phyloP scores from a whole-genome alignment of 305 asterid species.

The Andrographis paniculata region DNA sequence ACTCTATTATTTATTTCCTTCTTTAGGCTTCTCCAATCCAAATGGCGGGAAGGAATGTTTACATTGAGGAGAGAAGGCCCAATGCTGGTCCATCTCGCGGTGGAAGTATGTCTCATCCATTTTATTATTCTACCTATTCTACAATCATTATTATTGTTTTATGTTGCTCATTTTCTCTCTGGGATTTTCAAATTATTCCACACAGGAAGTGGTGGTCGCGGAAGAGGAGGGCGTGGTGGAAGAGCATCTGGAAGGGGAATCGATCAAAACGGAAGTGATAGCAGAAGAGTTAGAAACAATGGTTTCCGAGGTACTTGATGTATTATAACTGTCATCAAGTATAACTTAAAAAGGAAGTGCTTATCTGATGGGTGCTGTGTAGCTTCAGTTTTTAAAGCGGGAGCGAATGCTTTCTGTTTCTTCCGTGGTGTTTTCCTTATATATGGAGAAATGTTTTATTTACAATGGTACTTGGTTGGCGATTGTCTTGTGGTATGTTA shows the following conservation, averaged over 20 bases:
- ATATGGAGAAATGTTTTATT: too few relatives aligned
- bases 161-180: conserved; percentile 9
- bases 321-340: neutral
- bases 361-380: too few relatives aligned
- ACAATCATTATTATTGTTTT: too few relatives aligned
- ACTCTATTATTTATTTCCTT: conserved; percentile 1
- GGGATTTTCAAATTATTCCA: conserved; percentile 2
- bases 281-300: conserved; percentile 25
- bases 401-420: too few relatives aligned
- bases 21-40: conserved; percentile 66
- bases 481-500: too few relatives aligned
- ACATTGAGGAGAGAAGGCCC: conserved; percentile 52
- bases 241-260: conserved; percentile 37
- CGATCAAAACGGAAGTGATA: conserved; percentile 21
- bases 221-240: conserved; percentile 45
- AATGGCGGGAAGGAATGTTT: conserved; percentile 43
- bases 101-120: conserved; percentile 49
- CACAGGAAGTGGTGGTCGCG: conserved; percentile 42
- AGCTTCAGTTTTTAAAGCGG: too few relatives aligned
- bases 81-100: conserved; percentile 40
- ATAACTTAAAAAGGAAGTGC: too few relatives aligned
- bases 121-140: too few relatives aligned
- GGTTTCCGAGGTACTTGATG: conserved; percentile 29
- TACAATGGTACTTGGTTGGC: too few relatives aligned
- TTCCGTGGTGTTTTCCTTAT: too few relatives aligned